phyloP scores from a whole-genome alignment of 2,329 filamentous ascomycete genomes.

The Torrubiellomyces zombiae region DNA sequence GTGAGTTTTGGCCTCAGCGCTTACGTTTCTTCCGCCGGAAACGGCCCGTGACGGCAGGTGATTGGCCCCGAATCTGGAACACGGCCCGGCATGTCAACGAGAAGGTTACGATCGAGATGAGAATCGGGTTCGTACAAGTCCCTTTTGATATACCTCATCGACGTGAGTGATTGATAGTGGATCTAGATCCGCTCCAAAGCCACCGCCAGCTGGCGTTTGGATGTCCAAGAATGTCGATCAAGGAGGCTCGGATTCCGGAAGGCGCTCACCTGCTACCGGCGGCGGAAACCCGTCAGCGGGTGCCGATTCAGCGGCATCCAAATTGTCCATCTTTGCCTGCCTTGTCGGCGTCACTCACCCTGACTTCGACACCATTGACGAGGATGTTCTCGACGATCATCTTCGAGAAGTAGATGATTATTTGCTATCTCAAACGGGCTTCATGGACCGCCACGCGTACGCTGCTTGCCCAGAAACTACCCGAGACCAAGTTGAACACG shows the following conservation, averaged over 20 bases:
- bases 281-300: too few relatives aligned
- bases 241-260: too few relatives aligned
- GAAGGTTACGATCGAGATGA: conserved; percentile 10
- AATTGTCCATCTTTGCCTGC: too few relatives aligned
- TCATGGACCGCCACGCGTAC: conserved; percentile 12
- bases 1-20: conserved; percentile 22
- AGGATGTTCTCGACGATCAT: too few relatives aligned
- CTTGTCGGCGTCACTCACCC: too few relatives aligned
- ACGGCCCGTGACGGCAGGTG: conserved; percentile 10
- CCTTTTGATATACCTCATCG: background rate
- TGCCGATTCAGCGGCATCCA: too few relatives aligned
- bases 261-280: too few relatives aligned
- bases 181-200: conserved; percentile 10
- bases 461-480: conserved; percentile 9
- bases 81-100: conserved; percentile 8
- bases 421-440: conserved; percentile 10
- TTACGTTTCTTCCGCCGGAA: conserved; percentile 20
- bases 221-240: too few relatives aligned
- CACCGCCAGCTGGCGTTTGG: too few relatives aligned
- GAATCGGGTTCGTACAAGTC: conserved; percentile 8
- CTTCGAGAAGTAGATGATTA: conserved; percentile 15
- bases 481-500: conserved; percentile 9
- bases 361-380: too few relatives aligned
- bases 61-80: conserved; percentile 15
- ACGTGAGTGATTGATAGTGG: conserved; percentile 7